Conservation (phyloP, 164 flowering plant genomes). For the Hamamelis virginiana region DNA sequence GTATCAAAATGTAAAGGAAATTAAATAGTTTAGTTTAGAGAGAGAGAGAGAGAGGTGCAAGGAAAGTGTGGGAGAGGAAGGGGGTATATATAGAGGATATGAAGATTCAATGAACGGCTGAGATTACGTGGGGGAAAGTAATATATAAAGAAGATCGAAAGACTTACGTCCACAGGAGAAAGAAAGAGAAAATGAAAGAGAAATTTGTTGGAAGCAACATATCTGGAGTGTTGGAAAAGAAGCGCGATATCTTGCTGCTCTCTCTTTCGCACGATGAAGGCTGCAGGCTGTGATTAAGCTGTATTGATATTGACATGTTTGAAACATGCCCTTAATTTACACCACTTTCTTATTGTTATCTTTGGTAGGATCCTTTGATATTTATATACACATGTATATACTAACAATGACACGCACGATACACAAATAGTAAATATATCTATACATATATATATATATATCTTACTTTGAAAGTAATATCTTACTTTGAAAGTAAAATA, state of each 20-base stretch:
- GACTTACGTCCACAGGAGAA: no score
- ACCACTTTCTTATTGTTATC: background rate
- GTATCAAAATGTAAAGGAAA: background rate
- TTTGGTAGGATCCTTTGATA: no score
- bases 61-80: background rate
- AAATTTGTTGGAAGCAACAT: background rate
- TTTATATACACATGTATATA: background rate
- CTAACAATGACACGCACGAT: no score
- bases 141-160: background rate
- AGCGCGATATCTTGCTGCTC: background rate
- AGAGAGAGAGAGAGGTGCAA: background rate
- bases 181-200: background rate
- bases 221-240: background rate
- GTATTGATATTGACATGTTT: slow-evolving; percentile 18
- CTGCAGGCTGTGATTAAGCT: slow-evolving; percentile 8
- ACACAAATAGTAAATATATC: no score
- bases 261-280: no score
- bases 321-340: slow-evolving; percentile 7
- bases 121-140: background rate
- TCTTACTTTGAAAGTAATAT: no score
- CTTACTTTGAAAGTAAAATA: no score
- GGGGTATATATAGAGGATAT: slow-evolving; percentile 14
- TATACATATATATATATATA: no score
- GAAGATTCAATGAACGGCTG: slow-evolving; percentile 7
- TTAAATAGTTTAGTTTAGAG: background rate